Evolutionary conservation across 129 eudicot species (phyloP), one percentile per base, ranked within the genome.

Genomic region (Lactuca saligna): DNA sequence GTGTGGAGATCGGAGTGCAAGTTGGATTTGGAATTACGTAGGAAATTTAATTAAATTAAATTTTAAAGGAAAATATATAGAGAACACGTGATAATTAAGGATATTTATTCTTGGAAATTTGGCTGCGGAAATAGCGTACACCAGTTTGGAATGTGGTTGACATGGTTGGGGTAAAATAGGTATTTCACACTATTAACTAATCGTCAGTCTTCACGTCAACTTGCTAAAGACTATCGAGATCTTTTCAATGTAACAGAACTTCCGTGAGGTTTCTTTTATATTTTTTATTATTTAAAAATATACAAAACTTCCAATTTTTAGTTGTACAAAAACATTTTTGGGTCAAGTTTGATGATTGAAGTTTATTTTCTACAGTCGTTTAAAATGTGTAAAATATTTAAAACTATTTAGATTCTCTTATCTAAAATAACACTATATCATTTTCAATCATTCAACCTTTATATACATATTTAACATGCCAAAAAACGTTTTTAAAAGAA

Each of bases 121-220:
- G 80, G 84, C 66, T 75, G 71, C 70, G 59, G 69, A 55, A 74
- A 72, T 70, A 48, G 81, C 75, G 84, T 60, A 68, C 68, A 54
- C 78, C 62, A 81, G 71, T 75, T 68, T 80, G 42, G 79, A 80
- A 78, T 80, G 93, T 75, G 81, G 84, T 83, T 73, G 73, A 81
- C 59, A 35, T 55, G 54, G 69, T 31, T 35, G 42, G 67, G 81
- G 60, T 50, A 67, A 20, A 63, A 8, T 6, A 0, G 72, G 65
- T 25, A 66, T 20, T 76, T 56, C 3, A 16, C 0, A 3, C 2
- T 5, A 17, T 3, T 10, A 15, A 33, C 15, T 39, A 25, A 25
- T 25, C 29, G 29, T 25, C 29, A 25, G 80, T 68, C n/a, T 63
- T 54, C 66, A 75, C 13, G 63, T 56, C 41, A 17, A 75, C 68